Percentiles rank a stretch among this genome's conserved stretches.
Evolutionary conservation across 2,329 filamentous ascomycete species (phyloP).

Genomic region (Helotiales sp.): DNA sequence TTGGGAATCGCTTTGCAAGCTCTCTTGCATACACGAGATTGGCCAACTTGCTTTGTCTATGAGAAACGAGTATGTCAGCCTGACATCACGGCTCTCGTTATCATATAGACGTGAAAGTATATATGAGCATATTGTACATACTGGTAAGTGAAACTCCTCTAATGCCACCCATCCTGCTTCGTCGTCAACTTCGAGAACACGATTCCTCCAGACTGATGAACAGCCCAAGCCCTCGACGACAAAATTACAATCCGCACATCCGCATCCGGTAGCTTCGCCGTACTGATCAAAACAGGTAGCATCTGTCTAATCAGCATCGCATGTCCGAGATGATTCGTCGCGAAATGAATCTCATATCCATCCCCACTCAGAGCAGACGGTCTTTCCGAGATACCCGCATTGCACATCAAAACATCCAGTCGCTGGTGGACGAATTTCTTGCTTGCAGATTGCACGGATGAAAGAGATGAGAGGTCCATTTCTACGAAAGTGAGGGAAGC

Average conservation of each 20-base stretch:
- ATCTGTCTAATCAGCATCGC: constrained; percentile 50
- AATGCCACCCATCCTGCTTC: constrained; percentile 15
- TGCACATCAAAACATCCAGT: constrained; percentile 53
- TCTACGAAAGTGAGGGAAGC: constrained; percentile 27
- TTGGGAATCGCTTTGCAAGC: constrained; percentile 48
- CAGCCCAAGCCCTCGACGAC: constrained; percentile 18
- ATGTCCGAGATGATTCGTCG: constrained; percentile 56
- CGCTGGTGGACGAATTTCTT: constrained; percentile 45
- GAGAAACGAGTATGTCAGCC: background rate
- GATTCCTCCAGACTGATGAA: constrained; percentile 21
- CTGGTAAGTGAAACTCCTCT: constrained; percentile 11
- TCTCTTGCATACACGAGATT: constrained; percentile 51
- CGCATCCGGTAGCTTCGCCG: background rate
- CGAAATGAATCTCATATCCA: constrained; percentile 56
- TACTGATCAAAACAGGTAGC: constrained; percentile 41
- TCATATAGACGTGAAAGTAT: too few species aligned
- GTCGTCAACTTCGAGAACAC: constrained; percentile 20
- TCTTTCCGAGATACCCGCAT: constrained; percentile 50
- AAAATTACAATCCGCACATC: constrained; percentile 36
- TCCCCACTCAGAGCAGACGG: constrained; percentile 48
- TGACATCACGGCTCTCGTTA: too few species aligned
- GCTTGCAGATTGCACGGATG: constrained; percentile 50
- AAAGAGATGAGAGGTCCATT: constrained; percentile 51
- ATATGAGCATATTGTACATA: too few species aligned
- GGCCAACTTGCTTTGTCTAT: constrained; percentile 52